Conservation (phyloP, 371 early-diverging fungal species). For the Mortierella sp. region DNA sequence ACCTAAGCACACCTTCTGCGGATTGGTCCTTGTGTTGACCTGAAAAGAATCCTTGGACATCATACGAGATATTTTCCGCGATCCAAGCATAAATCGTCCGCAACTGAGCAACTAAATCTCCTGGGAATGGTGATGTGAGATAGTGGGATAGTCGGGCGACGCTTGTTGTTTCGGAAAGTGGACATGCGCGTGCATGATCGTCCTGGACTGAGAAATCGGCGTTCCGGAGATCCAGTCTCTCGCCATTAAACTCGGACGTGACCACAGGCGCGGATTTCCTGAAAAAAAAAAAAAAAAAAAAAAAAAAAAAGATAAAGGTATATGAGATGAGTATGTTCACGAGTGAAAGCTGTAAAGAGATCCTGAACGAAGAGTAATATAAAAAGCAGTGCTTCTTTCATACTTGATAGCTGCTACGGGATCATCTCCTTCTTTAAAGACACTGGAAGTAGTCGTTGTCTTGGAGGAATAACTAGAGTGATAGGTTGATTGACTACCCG, state of each 20-base stretch:
- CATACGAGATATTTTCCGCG: slow-evolving; percentile 26
- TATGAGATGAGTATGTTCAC: too few relatives aligned
- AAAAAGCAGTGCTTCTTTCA: too few relatives aligned
- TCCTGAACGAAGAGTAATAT: too few relatives aligned
- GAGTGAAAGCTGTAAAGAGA: too few relatives aligned
- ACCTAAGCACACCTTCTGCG: slow-evolving; percentile 29
- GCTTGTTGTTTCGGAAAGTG: slow-evolving; percentile 25
- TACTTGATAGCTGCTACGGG: slow-evolving; percentile 1
- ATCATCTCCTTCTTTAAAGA: slow-evolving; percentile 7
- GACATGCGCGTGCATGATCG: slow-evolving; percentile 32
- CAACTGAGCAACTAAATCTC: slow-evolving; percentile 41
- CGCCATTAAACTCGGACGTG: slow-evolving; percentile 30
- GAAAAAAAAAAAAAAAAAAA: too few relatives aligned
- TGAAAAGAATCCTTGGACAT: slow-evolving; percentile 6
- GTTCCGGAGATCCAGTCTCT: slow-evolving; percentile 18
- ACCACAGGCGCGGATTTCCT: slow-evolving; percentile 2
- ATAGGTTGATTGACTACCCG: slow-evolving; percentile 1
- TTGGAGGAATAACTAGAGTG: background rate
- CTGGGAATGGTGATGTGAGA: slow-evolving; percentile 38
- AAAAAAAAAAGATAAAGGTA: too few relatives aligned
- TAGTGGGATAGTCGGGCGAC: slow-evolving; percentile 35
- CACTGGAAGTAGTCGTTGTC: background rate
- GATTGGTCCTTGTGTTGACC: slow-evolving; percentile 23
- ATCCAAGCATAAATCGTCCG: slow-evolving; percentile 38
- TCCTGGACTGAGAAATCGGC: slow-evolving; percentile 38